phyloP scores from a whole-genome alignment of 2,329 filamentous ascomycete genomes.

The Neurospora crassa region DNA sequence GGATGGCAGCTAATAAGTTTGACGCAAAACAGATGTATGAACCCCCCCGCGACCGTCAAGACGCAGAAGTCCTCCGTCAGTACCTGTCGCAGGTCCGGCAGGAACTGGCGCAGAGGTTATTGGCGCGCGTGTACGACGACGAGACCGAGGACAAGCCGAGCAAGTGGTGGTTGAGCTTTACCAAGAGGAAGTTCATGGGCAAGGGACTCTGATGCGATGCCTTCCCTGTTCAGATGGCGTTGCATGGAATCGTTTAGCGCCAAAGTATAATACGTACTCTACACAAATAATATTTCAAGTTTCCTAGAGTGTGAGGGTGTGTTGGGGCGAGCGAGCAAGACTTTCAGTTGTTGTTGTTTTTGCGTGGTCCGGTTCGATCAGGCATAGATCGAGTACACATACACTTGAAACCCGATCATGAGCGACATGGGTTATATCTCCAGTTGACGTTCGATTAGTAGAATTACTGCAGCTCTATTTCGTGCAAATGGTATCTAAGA shows the following conservation, averaged over 20 bases:
- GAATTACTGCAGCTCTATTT: neutral
- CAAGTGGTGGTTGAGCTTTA: conserved; percentile 98
- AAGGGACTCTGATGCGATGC: conserved; percentile 57
- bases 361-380: neutral
- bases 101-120: conserved; percentile 73
- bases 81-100: conserved; percentile 91
- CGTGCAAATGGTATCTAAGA: neutral
- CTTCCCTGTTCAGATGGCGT: neutral
- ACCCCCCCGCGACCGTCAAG: conserved; percentile 73
- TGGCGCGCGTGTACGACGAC: conserved; percentile 82
- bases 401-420: neutral
- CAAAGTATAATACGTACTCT: neutral
- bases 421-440: neutral
- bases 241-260: neutral
- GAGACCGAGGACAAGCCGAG: conserved; percentile 56
- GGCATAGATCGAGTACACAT: neutral
- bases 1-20: neutral
- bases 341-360: neutral
- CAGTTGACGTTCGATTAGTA: neutral
- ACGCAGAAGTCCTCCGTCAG: conserved; percentile 79
- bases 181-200: conserved; percentile 99
- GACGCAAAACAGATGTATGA: conserved; percentile 64
- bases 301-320: neutral
- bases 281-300: neutral
- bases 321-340: neutral